Evolutionary conservation across 352 stramenopile species (phyloP), one percentile per base, ranked within the genome.

Genomic region (Phytophthora pinifolia): DNA sequence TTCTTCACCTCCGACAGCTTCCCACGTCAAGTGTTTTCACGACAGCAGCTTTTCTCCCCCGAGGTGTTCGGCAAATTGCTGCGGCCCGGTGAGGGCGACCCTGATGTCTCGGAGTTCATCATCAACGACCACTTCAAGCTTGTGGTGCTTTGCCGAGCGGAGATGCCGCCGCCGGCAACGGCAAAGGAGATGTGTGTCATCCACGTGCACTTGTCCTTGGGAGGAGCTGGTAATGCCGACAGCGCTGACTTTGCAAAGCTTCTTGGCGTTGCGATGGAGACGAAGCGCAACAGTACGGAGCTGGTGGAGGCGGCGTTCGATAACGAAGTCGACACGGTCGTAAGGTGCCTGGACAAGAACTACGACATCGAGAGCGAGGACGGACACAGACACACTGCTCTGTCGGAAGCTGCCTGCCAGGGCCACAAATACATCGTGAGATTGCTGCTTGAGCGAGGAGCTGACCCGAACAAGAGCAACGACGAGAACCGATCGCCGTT

Each of bases 301-400:
- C 56, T 97, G 13, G 88, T 97, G 22, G 89, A 97, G 59, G 83
- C 80, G 20, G 88, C 85, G 15, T 97, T 97, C 55, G 89, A 97
- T 33, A 79, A 87, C 27, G 85, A 97, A 14, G 49, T 96, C 15
- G 83, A 88, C 0, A 70, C 66, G 2, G 65, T 97, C 5, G 63
- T 84, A 7, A 69, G 74, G 10, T 80, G 65, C 39, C 43, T 97
- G 4, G 85, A 92, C 36, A 90, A 96, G 47, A 93, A 89, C 34
- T 97, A 91, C 54, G 82, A 96, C 39, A 54, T 96, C 9, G 89
- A 97, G 31, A 92, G 74, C 15, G 67, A 86, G 32, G 89, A 97
- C 41, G 88, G 83, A 13, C 85, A 94, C 35, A 70, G 80, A 5
- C 88, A 97, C 59, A 96, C 89, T 7, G 74, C 87, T 7, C 61